phyloP scores from a whole-genome alignment of 768 basidiomycete species.

The Zangia roseola region DNA sequence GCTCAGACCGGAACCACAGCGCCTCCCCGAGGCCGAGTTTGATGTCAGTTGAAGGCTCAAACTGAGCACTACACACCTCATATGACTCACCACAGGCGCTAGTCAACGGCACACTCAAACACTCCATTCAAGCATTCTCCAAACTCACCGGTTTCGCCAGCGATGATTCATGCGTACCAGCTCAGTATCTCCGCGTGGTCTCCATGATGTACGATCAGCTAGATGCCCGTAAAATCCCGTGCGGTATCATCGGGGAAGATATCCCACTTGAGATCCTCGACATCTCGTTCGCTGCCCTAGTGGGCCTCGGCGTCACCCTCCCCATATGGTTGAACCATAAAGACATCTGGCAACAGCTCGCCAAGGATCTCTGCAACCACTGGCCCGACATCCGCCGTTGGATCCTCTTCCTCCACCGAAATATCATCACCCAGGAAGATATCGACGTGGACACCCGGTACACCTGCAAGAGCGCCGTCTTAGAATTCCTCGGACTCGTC shows the following conservation, averaged over 20 bases:
- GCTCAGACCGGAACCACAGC: not conserved
- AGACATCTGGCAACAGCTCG: constrained; percentile 13
- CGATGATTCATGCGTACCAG: constrained; percentile 10
- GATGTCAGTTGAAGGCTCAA: constrained; percentile 13
- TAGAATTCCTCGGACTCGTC: constrained; percentile 28
- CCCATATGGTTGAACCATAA: constrained; percentile 23
- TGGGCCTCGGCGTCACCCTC: constrained; percentile 22
- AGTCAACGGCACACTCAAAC: constrained; percentile 8
- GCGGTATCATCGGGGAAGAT: constrained; percentile 3
- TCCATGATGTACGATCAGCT: constrained; percentile 23
- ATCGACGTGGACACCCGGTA: constrained; percentile 11
- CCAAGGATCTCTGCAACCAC: constrained; percentile 10
- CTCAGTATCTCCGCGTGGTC: constrained; percentile 24
- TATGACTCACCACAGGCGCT: constrained; percentile 9
- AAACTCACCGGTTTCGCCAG: constrained; percentile 15
- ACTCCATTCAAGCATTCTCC: constrained; percentile 13
- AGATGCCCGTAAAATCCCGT: constrained; percentile 18
- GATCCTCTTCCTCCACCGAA: constrained; percentile 23
- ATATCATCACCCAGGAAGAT: constrained; percentile 9
- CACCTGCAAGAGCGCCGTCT: constrained; percentile 23
- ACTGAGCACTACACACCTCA: not conserved
- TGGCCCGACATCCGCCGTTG: constrained; percentile 29
- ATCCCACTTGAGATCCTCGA: constrained; percentile 7
- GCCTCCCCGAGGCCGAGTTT: constrained; percentile 15
- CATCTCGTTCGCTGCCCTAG: constrained; percentile 13